Percentiles rank a stretch among this genome's conserved stretches.
phyloP scores from a whole-genome alignment of 495 filamentous ascomycete genomes.

The Penicillium desertorum region DNA sequence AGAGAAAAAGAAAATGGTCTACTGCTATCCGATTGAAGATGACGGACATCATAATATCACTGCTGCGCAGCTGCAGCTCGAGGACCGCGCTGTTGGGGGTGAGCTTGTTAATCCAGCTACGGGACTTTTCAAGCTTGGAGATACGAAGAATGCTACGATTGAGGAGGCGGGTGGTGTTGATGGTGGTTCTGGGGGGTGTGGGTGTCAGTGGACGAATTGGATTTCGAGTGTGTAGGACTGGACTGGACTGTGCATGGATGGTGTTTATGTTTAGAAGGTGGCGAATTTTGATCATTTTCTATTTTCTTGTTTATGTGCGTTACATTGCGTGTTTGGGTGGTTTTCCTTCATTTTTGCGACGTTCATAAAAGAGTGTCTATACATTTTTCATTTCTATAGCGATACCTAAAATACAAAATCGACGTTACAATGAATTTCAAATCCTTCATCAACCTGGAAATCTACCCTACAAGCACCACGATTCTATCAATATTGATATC shows the following conservation, averaged over 20 bases:
- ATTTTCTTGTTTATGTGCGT: background rate
- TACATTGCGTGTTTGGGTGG: background rate
- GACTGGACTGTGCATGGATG: background rate
- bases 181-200: conserved; percentile 72
- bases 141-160: conserved; percentile 19
- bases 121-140: conserved; percentile 43
- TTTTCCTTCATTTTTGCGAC: background rate
- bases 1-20: conserved; percentile 61
- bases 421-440: background rate
- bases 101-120: conserved; percentile 57
- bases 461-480: background rate
- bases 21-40: conserved; percentile 60
- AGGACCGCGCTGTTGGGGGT: conserved; percentile 61
- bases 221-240: conserved; percentile 12
- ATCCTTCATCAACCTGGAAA: background rate
- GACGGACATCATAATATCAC: conserved; percentile 53
- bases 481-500: background rate
- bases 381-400: background rate
- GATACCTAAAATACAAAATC: background rate
- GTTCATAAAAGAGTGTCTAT: background rate
- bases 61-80: conserved; percentile 54
- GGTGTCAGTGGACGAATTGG: conserved; percentile 73
- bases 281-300: background rate
- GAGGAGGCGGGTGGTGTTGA: conserved; percentile 57
- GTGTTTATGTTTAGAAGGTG: background rate